Percentiles rank a stretch among this genome's conserved stretches.
phyloP scores from a whole-genome alignment of 306 rosid species.

The Canavalia ensiformis region DNA sequence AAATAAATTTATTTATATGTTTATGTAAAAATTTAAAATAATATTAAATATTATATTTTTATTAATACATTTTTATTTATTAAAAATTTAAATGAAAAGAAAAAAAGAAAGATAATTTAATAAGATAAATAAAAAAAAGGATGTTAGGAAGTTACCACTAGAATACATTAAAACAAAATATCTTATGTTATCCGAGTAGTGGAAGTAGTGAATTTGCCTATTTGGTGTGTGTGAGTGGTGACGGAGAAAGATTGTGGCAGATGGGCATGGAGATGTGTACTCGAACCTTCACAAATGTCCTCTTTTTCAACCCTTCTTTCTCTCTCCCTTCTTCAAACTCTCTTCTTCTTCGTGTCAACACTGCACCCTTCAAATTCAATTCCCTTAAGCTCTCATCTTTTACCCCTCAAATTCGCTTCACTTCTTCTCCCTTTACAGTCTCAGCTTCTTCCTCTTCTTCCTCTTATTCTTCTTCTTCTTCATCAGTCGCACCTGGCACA shows the following conservation, averaged over 20 bases:
- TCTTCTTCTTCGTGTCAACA: constrained; percentile 33
- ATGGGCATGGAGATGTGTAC: constrained; percentile 73
- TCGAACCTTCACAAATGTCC: constrained; percentile 49
- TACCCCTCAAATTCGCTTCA: constrained; percentile 52
- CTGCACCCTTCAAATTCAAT: constrained; percentile 35
- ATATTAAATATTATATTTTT: too few relatives aligned
- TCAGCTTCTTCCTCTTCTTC: constrained; percentile 60
- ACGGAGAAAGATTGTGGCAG: neutral
- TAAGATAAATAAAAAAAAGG: too few relatives aligned
- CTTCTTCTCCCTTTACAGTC: constrained; percentile 52
- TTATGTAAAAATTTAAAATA: too few relatives aligned
- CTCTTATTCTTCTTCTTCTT: constrained; percentile 51
- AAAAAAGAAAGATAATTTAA: too few relatives aligned
- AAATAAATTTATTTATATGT: too few relatives aligned
- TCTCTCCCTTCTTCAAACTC: constrained; percentile 41
- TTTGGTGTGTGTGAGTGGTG: neutral
- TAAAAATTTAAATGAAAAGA: too few relatives aligned
- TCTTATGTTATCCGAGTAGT: constrained; percentile 33
- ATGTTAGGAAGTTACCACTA: too few relatives aligned
- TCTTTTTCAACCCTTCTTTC: constrained; percentile 49
- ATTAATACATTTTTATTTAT: too few relatives aligned
- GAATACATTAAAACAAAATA: neutral
- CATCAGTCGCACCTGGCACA: constrained; percentile 54
- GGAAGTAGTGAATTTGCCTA: neutral
- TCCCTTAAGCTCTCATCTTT: constrained; percentile 45